phyloP scores from a whole-genome alignment of 2,329 filamentous ascomycete species.

The Colletotrichum navitas region DNA sequence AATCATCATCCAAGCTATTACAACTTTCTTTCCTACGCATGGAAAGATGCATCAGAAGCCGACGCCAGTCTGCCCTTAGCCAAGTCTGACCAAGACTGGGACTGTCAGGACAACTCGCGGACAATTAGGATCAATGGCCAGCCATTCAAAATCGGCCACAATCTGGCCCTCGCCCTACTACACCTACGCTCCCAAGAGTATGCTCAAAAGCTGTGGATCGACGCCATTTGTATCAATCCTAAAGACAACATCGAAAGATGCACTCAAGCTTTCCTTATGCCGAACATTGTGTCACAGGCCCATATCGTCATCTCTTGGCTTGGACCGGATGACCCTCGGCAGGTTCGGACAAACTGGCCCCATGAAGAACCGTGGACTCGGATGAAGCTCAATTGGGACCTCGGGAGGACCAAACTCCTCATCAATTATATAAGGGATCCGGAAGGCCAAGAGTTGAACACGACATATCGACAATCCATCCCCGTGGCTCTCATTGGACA shows the following conservation, averaged over 20 bases:
- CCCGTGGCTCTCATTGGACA: background rate
- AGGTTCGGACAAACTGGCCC: background rate
- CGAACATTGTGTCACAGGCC: background rate
- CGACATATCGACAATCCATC: background rate
- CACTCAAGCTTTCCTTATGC: background rate
- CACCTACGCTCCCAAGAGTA: background rate
- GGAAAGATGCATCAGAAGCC: background rate
- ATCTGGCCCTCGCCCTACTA: background rate
- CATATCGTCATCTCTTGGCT: background rate
- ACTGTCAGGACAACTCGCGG: background rate
- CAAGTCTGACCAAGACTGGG: background rate
- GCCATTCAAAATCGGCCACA: background rate
- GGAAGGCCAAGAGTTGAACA: too few relatives aligned
- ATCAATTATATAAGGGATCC: background rate
- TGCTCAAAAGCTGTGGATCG: background rate
- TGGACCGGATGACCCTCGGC: background rate
- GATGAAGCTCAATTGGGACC: background rate
- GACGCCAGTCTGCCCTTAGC: background rate
- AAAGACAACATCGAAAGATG: background rate
- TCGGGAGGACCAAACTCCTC: background rate
- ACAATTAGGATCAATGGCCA: background rate
- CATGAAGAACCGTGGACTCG: background rate
- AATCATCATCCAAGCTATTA: background rate
- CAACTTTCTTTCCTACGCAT: background rate
- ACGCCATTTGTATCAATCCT: background rate